Conservation (phyloP, 163 green algal genomes). For the Chlorella variabilis region DNA sequence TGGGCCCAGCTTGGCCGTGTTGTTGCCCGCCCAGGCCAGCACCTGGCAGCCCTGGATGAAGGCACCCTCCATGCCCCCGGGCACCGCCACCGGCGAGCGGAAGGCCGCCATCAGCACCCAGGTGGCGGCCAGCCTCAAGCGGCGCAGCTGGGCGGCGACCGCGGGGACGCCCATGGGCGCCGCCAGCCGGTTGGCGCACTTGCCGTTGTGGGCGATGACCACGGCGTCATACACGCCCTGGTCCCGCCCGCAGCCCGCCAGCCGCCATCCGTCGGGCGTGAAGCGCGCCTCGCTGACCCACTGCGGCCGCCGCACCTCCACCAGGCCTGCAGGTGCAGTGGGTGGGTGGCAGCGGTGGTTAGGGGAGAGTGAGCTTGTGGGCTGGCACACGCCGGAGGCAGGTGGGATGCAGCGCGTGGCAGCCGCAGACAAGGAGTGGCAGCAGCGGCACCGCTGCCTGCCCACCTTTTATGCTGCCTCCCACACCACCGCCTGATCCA, state of each 20-base stretch:
- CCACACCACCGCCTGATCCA: neutral
- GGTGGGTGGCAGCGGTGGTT: neutral
- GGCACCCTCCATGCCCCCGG: slow-evolving; percentile 61
- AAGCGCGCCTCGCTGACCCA: slow-evolving; percentile 51
- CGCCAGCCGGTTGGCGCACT: slow-evolving; percentile 77
- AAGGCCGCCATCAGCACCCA: slow-evolving; percentile 82
- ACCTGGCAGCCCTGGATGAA: slow-evolving; percentile 54
- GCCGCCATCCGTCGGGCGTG: slow-evolving; percentile 54
- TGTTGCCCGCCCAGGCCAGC: slow-evolving; percentile 73
- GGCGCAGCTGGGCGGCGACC: neutral
- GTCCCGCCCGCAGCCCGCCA: slow-evolving; percentile 49
- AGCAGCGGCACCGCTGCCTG: no score
- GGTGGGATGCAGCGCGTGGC: no score
- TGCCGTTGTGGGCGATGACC: slow-evolving; percentile 85
- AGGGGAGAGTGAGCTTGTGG: neutral
- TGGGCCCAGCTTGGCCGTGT: slow-evolving; percentile 68
- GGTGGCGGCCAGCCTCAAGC: slow-evolving; percentile 38
- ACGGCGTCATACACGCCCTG: slow-evolving; percentile 70
- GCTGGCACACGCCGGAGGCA: no score
- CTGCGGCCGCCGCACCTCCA: slow-evolving; percentile 57
- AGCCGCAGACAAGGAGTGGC: no score
- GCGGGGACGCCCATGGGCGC: slow-evolving; percentile 56
- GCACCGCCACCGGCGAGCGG: slow-evolving; percentile 47
- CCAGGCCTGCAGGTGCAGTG: slow-evolving; percentile 11
- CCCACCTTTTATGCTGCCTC: neutral